Evolutionary conservation across 2,329 filamentous ascomycete species (phyloP).

Genomic region (Simplicillium sp.): DNA sequence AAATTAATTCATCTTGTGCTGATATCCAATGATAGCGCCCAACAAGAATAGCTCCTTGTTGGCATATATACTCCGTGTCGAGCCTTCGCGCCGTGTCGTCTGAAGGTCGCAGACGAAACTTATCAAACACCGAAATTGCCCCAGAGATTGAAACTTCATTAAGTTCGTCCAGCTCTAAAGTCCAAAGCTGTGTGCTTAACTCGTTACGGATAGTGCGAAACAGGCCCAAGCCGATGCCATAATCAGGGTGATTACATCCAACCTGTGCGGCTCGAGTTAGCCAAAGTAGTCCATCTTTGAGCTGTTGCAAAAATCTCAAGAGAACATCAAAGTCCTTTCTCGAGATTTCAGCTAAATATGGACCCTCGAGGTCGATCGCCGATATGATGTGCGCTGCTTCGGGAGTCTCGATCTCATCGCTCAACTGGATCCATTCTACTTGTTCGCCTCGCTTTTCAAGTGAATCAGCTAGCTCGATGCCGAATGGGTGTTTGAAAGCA

Average conservation of each 20-base stretch:
- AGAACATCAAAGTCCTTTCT: conserved; percentile 6
- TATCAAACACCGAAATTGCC: background rate
- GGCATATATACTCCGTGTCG: background rate
- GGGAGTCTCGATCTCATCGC: background rate
- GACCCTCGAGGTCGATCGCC: conserved; percentile 9
- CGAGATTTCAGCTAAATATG: conserved; percentile 9
- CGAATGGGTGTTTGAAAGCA: conserved; percentile 4
- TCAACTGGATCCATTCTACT: conserved; percentile 3
- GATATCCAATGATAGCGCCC: background rate
- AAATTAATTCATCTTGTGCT: background rate
- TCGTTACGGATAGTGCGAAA: conserved; percentile 5
- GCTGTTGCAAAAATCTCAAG: conserved; percentile 4
- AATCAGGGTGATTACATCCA: background rate
- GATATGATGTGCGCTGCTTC: conserved; percentile 5
- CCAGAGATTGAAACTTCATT: background rate
- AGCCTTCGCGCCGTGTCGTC: background rate
- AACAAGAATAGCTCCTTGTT: background rate
- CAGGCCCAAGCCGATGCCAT: conserved; percentile 1
- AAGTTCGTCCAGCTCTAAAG: background rate
- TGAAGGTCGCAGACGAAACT: background rate
- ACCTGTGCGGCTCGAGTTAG: conserved; percentile 1
- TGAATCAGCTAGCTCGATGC: conserved; percentile 1
- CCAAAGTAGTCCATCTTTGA: conserved; percentile 1
- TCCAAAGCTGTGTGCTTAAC: background rate
- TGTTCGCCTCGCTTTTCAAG: conserved; percentile 1